phyloP scores from a whole-genome alignment of 129 eudicot genomes.

The Rutidosis leptorrhynchoides region DNA sequence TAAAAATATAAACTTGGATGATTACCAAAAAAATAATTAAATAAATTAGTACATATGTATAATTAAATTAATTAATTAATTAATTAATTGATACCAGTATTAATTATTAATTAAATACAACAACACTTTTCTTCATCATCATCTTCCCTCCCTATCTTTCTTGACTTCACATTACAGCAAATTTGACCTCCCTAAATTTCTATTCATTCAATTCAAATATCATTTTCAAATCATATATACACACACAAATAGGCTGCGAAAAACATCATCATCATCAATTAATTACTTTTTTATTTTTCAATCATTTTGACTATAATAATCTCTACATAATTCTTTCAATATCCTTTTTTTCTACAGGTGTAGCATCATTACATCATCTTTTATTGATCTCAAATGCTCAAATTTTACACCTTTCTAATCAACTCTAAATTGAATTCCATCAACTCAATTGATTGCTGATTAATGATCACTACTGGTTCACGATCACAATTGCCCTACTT shows the following conservation, averaged over 20 bases:
- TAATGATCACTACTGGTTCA: not conserved
- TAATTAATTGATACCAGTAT: too few relatives aligned
- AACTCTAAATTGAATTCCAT: not conserved
- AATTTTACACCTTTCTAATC: not conserved
- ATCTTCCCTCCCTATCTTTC: constrained; percentile 13
- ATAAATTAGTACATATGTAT: too few relatives aligned
- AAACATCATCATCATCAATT: not conserved
- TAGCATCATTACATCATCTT: not conserved
- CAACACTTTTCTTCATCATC: not conserved
- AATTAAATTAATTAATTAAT: too few relatives aligned
- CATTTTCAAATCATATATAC: not conserved
- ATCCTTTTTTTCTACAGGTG: not conserved
- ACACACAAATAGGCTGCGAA: not conserved
- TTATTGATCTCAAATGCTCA: not conserved
- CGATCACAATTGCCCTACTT: constrained; percentile 4
- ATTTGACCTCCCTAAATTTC: constrained; percentile 21
- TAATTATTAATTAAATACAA: too few relatives aligned
- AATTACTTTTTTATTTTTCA: not conserved
- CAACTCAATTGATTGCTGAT: not conserved
- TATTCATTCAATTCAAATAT: not conserved
- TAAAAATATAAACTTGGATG: too few relatives aligned
- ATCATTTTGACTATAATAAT: not conserved
- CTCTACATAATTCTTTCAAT: not conserved
- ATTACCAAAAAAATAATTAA: too few relatives aligned
- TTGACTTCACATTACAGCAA: constrained; percentile 20